phyloP scores from a whole-genome alignment of 2,329 filamentous ascomycete species.

The Aspergillus eucalypticola region DNA sequence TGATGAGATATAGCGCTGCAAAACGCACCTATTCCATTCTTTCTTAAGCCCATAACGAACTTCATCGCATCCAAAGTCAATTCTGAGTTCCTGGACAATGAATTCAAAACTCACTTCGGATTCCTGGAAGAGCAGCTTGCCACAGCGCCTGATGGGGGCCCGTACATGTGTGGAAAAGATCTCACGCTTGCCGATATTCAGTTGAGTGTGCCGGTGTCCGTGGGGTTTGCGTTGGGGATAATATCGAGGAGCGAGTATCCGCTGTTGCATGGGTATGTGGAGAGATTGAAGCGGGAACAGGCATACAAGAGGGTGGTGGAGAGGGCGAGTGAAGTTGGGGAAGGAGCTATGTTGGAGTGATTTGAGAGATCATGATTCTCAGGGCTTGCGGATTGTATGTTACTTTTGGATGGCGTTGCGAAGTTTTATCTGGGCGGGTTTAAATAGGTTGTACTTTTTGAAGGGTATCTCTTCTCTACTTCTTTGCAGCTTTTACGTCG shows the following conservation, averaged over 20 bases:
- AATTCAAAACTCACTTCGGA: conserved; percentile 43
- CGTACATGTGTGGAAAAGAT: conserved; percentile 46
- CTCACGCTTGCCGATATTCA: conserved; percentile 50
- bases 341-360: conserved; percentile 26
- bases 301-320: conserved; percentile 43
- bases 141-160: conserved; percentile 40
- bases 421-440: too few relatives aligned
- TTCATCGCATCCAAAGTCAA: conserved; percentile 53
- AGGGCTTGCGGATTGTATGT: too few relatives aligned
- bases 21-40: conserved; percentile 63
- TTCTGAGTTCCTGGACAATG: conserved; percentile 40
- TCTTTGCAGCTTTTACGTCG: too few relatives aligned
- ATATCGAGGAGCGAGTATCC: conserved; percentile 40
- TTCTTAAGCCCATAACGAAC: conserved; percentile 64
- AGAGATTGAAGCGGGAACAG: conserved; percentile 36
- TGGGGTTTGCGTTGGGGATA: conserved; percentile 29
- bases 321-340: conserved; percentile 37
- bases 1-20: conserved; percentile 41
- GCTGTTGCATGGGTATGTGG: conserved; percentile 37
- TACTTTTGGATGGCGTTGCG: too few relatives aligned
- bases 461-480: too few relatives aligned
- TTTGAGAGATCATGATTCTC: too few relatives aligned
- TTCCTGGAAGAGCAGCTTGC: conserved; percentile 49
- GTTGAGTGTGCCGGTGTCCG: conserved; percentile 48
- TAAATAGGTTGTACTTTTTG: too few relatives aligned